A percentile compares a stretch with the other conserved stretches of the same genome.
These are phyloP conservation scores for Kregervanrija pseudodelftensis DNA, from an alignment of 805 yeast species.

Conservation along the genomic window DNA sequence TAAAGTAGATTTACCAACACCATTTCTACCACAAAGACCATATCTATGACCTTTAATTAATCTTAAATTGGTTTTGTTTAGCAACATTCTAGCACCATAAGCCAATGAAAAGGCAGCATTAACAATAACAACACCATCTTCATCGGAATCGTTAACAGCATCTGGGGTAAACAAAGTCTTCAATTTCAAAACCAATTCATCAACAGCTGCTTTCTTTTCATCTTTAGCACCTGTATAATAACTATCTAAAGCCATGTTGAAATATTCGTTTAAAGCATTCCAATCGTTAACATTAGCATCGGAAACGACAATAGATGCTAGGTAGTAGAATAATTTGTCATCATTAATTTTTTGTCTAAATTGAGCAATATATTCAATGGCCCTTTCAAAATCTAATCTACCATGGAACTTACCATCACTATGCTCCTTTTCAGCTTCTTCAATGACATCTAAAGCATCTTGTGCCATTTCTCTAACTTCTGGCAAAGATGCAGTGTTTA, in stretches of 20 bases:
- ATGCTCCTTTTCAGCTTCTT: conserved; percentile 68
- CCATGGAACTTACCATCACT: conserved; percentile 73
- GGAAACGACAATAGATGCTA: conserved; percentile 46
- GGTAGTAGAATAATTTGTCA: conserved; percentile 37
- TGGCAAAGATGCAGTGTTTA: conserved; percentile 85
- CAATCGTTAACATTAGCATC: conserved; percentile 73
- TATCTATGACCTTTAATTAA: conserved; percentile 92
- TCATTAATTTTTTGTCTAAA: conserved; percentile 27
- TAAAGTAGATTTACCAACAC: conserved; percentile 97
- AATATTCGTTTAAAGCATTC: conserved; percentile 51
- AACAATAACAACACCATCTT: conserved; percentile 85
- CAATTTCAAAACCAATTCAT: conserved; percentile 38
- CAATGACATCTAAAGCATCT: conserved; percentile 76
- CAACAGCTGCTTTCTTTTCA: conserved; percentile 33
- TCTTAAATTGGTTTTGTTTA: conserved; percentile 85
- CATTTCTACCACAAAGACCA: conserved; percentile 97
- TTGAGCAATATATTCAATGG: conserved; percentile 36
- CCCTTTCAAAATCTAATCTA: conserved; percentile 51
- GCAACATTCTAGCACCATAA: conserved; percentile 94
- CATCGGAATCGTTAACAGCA: conserved; percentile 50
- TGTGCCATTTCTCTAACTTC: conserved; percentile 92
- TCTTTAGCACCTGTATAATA: conserved; percentile 27
- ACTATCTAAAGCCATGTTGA: conserved; percentile 33
- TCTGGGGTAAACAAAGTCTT: conserved; percentile 49
- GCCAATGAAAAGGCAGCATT: conserved; percentile 94